Evolutionary conservation across 31 red algal species (phyloP), one percentile per base, ranked within the genome.

Genomic region (Odonthalia washingtoniensis): DNA sequence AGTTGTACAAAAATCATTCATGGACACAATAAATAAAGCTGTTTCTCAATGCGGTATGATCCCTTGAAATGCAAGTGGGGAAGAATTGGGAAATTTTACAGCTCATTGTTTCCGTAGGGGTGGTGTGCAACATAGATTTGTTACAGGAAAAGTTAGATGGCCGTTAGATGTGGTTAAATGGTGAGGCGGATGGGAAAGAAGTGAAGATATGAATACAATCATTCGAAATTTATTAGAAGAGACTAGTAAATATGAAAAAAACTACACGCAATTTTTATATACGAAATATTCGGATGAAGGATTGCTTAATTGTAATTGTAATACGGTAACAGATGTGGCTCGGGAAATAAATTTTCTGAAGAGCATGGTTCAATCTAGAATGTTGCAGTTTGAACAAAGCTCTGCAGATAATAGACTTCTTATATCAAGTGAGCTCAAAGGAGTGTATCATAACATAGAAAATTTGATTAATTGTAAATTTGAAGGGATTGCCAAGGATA

Each of bases 111-210:
- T 77, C 44, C n/a, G 74, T 16, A 9, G 38, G 14, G 74, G 0
- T 18, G 74, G 38, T 16, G 74, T 37, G 0, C 0, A 77, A 45
- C 74, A 77, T 77, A 28, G 38, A n/a, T 77, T 77, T 45, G 17
- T 77, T 46, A 45, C 30, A 30, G 67, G 67, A 36, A 70, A 70
- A 70, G 9, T 61, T 17, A 61, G 67, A 12, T 30, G 67, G 67
- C 67, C 67, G 14, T 30, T 77, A 16, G 36, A 77, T 77, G 74
- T 77, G 6, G 74, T 77, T 0, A 77, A 77, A 77, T 77, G 30
- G 0, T 77, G 39, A 37, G 74, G 74, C 9, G 35, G 74, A 45
- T 39, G 38, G 74, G 38, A 0, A 45, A 6, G 14, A 12, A 36
- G 67, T 34, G 67, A 70, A 6, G 74, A 77, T 0, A 39, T 77